These are phyloP conservation scores for Talaromyces sp. DNA, from an alignment of 2,329 filamentous ascomycete species.

Conservation along the genomic window DNA sequence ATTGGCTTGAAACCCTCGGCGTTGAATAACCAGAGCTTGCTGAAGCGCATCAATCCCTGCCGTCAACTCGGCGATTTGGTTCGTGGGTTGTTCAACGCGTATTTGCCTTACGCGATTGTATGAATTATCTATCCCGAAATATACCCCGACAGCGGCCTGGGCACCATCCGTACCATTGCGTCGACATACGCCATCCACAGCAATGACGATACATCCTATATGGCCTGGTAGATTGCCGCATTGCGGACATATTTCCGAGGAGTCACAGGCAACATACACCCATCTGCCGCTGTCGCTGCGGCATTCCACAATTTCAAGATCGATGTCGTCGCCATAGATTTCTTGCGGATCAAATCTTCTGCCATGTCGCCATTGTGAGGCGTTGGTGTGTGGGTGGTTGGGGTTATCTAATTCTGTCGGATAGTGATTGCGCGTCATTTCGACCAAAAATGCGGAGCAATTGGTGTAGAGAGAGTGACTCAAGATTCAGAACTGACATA, in stretches of 20 bases:
- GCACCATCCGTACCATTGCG: neutral
- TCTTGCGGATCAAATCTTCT: neutral
- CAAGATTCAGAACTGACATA: neutral
- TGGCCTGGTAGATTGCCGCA: neutral
- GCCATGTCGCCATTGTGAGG: neutral
- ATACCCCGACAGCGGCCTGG: neutral
- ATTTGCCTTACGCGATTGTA: neutral
- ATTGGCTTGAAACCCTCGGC: neutral
- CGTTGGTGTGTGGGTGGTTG: neutral
- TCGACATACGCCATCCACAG: neutral
- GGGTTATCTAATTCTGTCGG: neutral
- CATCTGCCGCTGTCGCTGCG: neutral
- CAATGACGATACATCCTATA: neutral
- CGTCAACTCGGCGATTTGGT: neutral
- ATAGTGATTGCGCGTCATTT: neutral
- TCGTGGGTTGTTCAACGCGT: neutral
- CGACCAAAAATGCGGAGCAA: neutral
- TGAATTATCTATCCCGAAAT: neutral
- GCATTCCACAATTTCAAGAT: neutral
- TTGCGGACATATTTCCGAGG: neutral
- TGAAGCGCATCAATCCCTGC: neutral
- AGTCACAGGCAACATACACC: neutral
- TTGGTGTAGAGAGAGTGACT: neutral
- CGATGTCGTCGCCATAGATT: neutral
- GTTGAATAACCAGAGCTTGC: neutral